These are phyloP conservation scores for Boeremia exigua DNA, from an alignment of 2,329 filamentous ascomycete species.

Conservation along the genomic window DNA sequence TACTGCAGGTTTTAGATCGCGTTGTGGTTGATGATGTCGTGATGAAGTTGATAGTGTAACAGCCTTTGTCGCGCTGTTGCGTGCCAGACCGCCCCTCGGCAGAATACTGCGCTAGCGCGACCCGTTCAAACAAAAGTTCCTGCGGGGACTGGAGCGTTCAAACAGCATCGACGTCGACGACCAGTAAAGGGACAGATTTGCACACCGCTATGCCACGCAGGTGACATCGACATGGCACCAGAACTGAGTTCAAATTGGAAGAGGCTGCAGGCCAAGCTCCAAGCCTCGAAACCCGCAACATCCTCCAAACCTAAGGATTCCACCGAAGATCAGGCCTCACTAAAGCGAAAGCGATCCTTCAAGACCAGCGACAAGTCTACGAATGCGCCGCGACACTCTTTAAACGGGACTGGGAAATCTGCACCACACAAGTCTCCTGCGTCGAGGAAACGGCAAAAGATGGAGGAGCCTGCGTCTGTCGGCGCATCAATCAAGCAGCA, in stretches of 20 bases:
- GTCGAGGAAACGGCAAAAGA: conserved; percentile 46
- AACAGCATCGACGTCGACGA: conserved; percentile 22
- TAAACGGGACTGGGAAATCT: conserved; percentile 42
- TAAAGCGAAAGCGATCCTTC: conserved; percentile 45
- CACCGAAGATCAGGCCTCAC: conserved; percentile 30
- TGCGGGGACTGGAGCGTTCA: conserved; percentile 11
- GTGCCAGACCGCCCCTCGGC: conserved; percentile 23
- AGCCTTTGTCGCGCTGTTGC: conserved; percentile 36
- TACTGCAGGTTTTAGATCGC: conserved; percentile 26
- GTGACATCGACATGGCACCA: conserved; percentile 44
- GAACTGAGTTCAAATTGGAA: conserved; percentile 73
- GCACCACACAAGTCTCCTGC: conserved; percentile 25
- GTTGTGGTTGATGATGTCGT: conserved; percentile 42
- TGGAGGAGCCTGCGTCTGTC: conserved; percentile 44
- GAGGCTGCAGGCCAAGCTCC: conserved; percentile 68
- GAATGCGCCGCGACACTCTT: conserved; percentile 27
- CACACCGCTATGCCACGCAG: conserved; percentile 36
- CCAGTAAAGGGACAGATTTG: conserved; percentile 16
- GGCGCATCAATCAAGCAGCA: conserved; percentile 43
- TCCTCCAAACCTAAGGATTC: conserved; percentile 33
- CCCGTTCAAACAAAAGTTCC: conserved; percentile 17
- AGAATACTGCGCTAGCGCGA: conserved; percentile 14
- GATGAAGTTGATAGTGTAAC: conserved; percentile 31
- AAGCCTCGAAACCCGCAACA: conserved; percentile 43
- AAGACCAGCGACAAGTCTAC: conserved; percentile 27